Evolutionary conservation across 2,329 filamentous ascomycete genomes (phyloP), one percentile per base, ranked within the genome.

Genomic region (Pestalotiopsis sp.): DNA sequence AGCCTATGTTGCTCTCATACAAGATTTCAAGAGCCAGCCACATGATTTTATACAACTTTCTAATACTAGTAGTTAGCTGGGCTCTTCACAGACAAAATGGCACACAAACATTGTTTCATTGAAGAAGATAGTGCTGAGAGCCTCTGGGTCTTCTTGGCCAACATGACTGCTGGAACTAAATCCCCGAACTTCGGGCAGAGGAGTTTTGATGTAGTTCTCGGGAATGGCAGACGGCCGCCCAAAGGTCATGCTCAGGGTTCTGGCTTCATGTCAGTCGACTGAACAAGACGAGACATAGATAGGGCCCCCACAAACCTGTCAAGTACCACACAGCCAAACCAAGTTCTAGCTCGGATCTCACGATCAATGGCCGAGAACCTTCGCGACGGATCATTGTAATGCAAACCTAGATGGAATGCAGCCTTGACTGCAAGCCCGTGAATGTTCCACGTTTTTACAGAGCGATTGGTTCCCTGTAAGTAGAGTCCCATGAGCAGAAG

Each of bases 381-480:
- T 6, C 72, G 73, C 0, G 78, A 76, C 0, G 80, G 78, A 23
- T 82, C 74, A 3, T 75, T 75, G 0, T 83, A 86, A 68, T 89
- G 86, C 0, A 89, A 74, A 0, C 87, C 86, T 1, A 89, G 76
- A 38, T 86, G 83, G 31, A 86, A 77, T 0, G 86, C 86, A 0
- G 83, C 82, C 68, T 82, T 84, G 2, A 88, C 81, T 0, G 85
- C 82, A 0, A 88, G 78, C 0, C 87, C 86, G 70, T 89, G 87
- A 0, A 84, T 79, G 0, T 80, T 85, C 86, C 86, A 89, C 2
- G 86, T 83, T 66, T 87, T 82, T 2, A 86, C 78, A 0, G 86
- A 87, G 23, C 82, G 83, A 49, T 86, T 83, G 0, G 85, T 87
- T 2, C 86, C 85, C 71, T 89, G 86, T 0, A 88, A 78, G 68